phyloP scores from a whole-genome alignment of 2,329 filamentous ascomycete species.

The Dactylellina parvicollis region DNA sequence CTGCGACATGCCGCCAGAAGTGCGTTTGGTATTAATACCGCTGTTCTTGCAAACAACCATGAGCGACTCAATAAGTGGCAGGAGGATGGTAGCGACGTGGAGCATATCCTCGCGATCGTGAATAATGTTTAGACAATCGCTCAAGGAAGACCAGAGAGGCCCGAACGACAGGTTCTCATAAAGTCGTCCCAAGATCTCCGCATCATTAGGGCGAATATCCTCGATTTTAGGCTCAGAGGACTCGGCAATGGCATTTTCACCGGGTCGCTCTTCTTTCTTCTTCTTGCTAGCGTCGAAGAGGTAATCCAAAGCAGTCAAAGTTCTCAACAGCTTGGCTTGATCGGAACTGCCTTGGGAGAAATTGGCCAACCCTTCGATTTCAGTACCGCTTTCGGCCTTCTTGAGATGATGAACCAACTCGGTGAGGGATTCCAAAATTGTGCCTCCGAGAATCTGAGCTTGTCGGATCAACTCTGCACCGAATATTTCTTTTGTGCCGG shows the following conservation, averaged over 20 bases:
- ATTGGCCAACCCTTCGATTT: conserved; percentile 95
- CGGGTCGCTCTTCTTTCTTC: conserved; percentile 61
- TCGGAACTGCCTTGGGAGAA: conserved; percentile 97
- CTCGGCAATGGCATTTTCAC: conserved; percentile 63
- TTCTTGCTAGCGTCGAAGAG: conserved; percentile 80
- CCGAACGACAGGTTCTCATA: conserved; percentile 93
- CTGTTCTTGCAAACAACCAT: conserved; percentile 99
- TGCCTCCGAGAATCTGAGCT: conserved; percentile 82
- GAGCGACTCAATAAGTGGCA: conserved; percentile 92
- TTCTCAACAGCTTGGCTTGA: conserved; percentile 91
- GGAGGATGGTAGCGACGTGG: conserved; percentile 92
- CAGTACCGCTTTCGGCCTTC: conserved; percentile 85
- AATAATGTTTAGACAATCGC: conserved; percentile 86
- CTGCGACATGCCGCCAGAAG: conserved; percentile 60
- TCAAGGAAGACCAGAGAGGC: conserved; percentile 89
- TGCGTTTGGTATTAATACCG: conserved; percentile 65
- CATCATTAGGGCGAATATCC: conserved; percentile 59
- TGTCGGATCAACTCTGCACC: conserved; percentile 91
- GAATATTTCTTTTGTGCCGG: conserved; percentile 87
- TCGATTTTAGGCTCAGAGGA: conserved; percentile 67
- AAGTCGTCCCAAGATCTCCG: conserved; percentile 80
- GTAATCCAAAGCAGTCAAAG: conserved; percentile 93
- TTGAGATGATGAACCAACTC: conserved; percentile 87
- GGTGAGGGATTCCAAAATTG: conserved; percentile 84
- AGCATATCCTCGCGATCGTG: conserved; percentile 93